These are phyloP conservation scores for Aspergillus oerlinghausenensis DNA, from an alignment of 2,329 filamentous ascomycete genomes.

Conservation along the genomic window DNA sequence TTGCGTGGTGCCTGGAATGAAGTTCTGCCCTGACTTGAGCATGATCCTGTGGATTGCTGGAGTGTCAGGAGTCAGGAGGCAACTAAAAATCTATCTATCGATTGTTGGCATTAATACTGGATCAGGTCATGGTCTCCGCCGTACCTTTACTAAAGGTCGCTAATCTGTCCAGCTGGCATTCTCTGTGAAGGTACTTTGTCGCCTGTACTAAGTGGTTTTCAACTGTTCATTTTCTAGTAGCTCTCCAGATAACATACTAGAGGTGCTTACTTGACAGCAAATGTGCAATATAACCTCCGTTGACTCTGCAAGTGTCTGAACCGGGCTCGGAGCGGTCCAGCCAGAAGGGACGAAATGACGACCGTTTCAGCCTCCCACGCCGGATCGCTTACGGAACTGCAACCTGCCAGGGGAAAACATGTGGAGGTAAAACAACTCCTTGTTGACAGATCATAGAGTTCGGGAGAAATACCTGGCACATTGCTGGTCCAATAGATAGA, in stretches of 20 bases:
- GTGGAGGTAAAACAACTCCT: not conserved
- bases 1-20: not conserved
- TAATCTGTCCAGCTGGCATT: not conserved
- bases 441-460: too few relatives aligned
- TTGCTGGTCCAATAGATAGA: too few relatives aligned
- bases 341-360: constrained; percentile 10
- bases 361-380: constrained; percentile 6
- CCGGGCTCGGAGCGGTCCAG: constrained; percentile 9
- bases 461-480: too few relatives aligned
- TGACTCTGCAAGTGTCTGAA: not conserved
- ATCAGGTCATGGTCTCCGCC: not conserved
- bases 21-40: not conserved
- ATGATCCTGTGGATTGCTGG: not conserved
- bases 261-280: not conserved
- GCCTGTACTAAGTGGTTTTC: not conserved
- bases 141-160: not conserved
- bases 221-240: not conserved
- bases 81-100: not conserved
- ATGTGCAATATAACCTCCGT: not conserved
- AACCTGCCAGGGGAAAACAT: not conserved
- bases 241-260: not conserved
- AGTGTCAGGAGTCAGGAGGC: not conserved
- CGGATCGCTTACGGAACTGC: not conserved
- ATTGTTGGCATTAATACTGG: not conserved
- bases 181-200: not conserved